Evolutionary conservation across 768 basidiomycete genomes (phyloP).

Genomic region (Kondoa malvinella): DNA sequence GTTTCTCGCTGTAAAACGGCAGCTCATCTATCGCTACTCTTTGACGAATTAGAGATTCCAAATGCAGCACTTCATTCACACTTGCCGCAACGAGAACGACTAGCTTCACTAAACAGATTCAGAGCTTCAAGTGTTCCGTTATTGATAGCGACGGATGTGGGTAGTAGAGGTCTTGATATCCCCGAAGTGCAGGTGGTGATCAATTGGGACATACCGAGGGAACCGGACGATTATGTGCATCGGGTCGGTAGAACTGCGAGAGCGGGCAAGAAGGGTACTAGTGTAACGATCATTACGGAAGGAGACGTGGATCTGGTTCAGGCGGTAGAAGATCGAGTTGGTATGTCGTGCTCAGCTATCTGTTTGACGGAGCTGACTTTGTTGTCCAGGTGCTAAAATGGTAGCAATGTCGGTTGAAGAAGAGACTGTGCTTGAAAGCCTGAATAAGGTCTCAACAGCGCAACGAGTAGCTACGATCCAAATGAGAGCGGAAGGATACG

Average conservation of each 20-base stretch:
- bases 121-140: slow-evolving; percentile 73
- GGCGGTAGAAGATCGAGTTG: slow-evolving; percentile 67
- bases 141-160: slow-evolving; percentile 85
- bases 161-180: slow-evolving; percentile 84
- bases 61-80: slow-evolving; percentile 83
- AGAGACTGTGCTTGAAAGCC: slow-evolving; percentile 56
- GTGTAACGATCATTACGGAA: slow-evolving; percentile 89
- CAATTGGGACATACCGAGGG: slow-evolving; percentile 84
- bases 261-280: slow-evolving; percentile 73
- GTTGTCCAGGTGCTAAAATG: slow-evolving; percentile 49
- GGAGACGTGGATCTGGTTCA: slow-evolving; percentile 69
- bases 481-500: slow-evolving; percentile 75
- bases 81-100: slow-evolving; percentile 74
- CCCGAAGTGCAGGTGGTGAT: slow-evolving; percentile 89
- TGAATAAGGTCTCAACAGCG: slow-evolving; percentile 80
- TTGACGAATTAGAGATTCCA: slow-evolving; percentile 47
- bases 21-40: slow-evolving; percentile 61
- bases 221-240: slow-evolving; percentile 82
- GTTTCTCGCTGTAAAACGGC: slow-evolving; percentile 66
- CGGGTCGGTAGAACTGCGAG: slow-evolving; percentile 93
- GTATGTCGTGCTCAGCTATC: slow-evolving; percentile 37
- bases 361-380: not conserved
- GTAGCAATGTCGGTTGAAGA: slow-evolving; percentile 61
- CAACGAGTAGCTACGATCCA: slow-evolving; percentile 66
- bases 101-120: slow-evolving; percentile 70